Evolutionary conservation across 2,329 filamentous ascomycete species (phyloP), one percentile per base, ranked within the genome.

Genomic region (Fusarium buxicola): DNA sequence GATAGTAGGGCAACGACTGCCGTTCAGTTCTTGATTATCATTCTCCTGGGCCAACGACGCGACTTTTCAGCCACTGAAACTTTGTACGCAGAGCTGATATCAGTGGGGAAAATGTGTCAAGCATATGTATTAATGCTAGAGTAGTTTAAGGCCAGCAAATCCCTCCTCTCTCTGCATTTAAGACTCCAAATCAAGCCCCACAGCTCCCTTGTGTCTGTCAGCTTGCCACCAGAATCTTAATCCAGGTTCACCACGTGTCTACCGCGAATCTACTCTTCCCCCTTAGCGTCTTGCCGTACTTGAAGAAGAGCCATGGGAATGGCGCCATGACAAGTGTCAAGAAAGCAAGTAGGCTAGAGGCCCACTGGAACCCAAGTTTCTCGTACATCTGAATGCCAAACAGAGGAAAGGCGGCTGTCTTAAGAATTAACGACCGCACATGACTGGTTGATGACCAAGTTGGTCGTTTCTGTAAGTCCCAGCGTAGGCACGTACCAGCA

Each of bases 341-440:
- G 7, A 69, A 67, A 0, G 62, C 65, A 3, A 68, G 48, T 0
- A 68, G 28, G 28, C 55, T 66, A 2, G 65, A 64, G 0, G 54
- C 65, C 65, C 65, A 68, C 6, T 64, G 60, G 8, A 45, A 66
- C 0, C 65, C 65, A 13, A 68, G 60, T 3, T 35, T 67, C 0
- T 68, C 45, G 11, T 68, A 68, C 65, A 68, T 69, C 16, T 60
- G 65, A 8, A 57, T 59, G 0, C 58, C 55, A 18, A 68, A 52
- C 0, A 68, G 34, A 0, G 65, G 65, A 0, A 68, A 68, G 0
- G 65, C 60, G 11, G 65, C 65, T 68, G 3, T 3, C 6, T 10
- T 3, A 2, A 0, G 0, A 9, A 15, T 62, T 9, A 41, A 32
- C 5, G 13, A 1, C 1, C 16, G 8, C 1, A 2, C 1, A 2